Evolutionary conservation across 345 rosid species (phyloP).

Genomic region (Brassica napus): DNA sequence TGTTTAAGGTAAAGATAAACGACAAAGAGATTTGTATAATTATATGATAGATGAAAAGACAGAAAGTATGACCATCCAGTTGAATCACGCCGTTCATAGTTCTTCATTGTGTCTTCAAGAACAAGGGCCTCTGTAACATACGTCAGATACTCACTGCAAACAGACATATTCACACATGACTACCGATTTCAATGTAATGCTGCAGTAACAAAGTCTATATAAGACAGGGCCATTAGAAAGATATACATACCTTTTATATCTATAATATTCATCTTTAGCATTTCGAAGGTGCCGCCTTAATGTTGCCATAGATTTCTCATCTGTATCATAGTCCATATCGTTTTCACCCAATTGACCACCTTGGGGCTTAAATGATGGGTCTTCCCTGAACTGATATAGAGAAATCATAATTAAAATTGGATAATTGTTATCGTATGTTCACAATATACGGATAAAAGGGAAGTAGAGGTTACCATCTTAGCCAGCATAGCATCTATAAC

Average conservation of each 20-base stretch:
- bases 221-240: conserved; percentile 7
- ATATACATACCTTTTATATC: conserved; percentile 77
- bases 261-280: conserved; percentile 91
- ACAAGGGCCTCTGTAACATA: conserved; percentile 82
- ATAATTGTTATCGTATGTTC: not conserved
- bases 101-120: conserved; percentile 92
- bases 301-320: conserved; percentile 99
- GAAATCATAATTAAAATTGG: conserved; percentile 27
- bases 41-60: conserved; percentile 10
- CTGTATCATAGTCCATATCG: conserved; percentile 99
- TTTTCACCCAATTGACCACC: conserved; percentile 97
- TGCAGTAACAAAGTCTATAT: not conserved
- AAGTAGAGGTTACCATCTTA: conserved; percentile 64
- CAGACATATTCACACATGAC: conserved; percentile 7
- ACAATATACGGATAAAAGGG: not conserved
- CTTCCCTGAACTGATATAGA: conserved; percentile 70
- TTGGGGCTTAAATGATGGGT: conserved; percentile 96
- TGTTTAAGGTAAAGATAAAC: conserved; percentile 16
- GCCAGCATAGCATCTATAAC: conserved; percentile 87
- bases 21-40: conserved; percentile 13
- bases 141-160: conserved; percentile 81
- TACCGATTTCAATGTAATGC: not conserved
- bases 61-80: conserved; percentile 82
- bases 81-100: conserved; percentile 72
- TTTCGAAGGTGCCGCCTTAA: conserved; percentile 91